A percentile compares a stretch with the other conserved stretches of the same genome.
Evolutionary conservation across 345 rosid species (phyloP).

Genomic region (Lenwebbia sp.): DNA sequence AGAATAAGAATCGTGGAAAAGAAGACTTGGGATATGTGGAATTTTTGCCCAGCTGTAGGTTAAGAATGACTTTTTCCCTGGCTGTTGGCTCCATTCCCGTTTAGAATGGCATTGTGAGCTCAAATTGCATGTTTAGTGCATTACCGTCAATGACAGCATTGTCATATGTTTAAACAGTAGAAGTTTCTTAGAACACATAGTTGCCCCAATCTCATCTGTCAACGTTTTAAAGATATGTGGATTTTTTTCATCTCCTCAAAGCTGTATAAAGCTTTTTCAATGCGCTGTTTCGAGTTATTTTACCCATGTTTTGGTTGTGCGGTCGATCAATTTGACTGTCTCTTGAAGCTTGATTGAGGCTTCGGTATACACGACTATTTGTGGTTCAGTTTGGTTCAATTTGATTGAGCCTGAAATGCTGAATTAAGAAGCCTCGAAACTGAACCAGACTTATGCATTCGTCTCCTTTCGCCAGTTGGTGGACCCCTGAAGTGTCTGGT

Average conservation of each 20-base stretch:
- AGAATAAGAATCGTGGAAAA: constrained; percentile 20
- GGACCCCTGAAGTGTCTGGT: background rate
- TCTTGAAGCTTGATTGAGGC: background rate
- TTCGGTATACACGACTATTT: background rate
- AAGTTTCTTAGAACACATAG: background rate
- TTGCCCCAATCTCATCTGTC: background rate
- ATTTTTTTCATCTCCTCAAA: background rate
- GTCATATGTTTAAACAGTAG: background rate
- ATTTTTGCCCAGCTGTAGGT: background rate
- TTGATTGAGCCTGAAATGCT: background rate
- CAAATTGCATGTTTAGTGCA: background rate
- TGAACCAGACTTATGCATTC: background rate
- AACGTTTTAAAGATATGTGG: background rate
- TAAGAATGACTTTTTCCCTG: background rate
- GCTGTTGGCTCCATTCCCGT: background rate
- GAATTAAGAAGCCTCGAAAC: background rate
- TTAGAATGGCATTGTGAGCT: background rate
- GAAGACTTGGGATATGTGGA: background rate
- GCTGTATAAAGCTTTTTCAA: background rate
- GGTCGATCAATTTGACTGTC: background rate
- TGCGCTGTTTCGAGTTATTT: background rate
- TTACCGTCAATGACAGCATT: background rate
- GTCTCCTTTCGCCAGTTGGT: background rate
- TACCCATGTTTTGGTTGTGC: background rate
- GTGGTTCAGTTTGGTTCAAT: background rate